These are phyloP conservation scores for Phytopythium mirpurense DNA, from an alignment of 352 stramenopile species.

Conservation along the genomic window DNA sequence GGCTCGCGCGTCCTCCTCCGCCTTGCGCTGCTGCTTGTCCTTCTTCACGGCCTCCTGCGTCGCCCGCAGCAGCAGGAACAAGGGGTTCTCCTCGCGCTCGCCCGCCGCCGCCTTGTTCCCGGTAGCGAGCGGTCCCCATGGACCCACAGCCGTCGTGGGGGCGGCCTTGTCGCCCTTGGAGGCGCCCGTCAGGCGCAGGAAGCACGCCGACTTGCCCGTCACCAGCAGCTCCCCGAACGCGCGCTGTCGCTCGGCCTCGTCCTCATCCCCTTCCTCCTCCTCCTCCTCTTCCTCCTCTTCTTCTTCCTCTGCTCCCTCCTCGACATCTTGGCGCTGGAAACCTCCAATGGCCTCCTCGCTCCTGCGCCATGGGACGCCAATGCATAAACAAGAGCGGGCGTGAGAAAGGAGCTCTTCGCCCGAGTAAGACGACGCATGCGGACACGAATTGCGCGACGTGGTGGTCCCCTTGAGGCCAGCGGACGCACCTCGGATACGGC, in stretches of 20 bases:
- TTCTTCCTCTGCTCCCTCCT: neutral
- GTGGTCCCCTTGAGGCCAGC: no score
- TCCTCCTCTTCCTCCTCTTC: neutral
- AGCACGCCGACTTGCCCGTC: neutral
- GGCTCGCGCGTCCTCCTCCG: neutral
- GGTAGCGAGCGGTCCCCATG: neutral
- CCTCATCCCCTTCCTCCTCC: neutral
- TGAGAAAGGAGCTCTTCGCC: no score
- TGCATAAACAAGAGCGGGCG: no score
- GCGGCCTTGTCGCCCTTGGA: neutral
- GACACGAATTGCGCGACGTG: no score
- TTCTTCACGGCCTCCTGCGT: conserved; percentile 3
- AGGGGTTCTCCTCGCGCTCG: conserved; percentile 3
- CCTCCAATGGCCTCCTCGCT: no score
- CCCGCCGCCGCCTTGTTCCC: neutral
- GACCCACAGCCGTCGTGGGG: neutral
- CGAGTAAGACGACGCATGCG: no score
- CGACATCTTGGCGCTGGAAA: no score
- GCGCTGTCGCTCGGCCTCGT: neutral
- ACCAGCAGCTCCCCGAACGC: conserved; percentile 7
- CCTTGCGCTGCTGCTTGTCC: neutral
- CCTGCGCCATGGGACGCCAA: no score
- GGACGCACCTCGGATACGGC: neutral
- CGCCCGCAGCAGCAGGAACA: conserved; percentile 5
- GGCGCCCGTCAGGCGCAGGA: neutral